A percentile compares a stretch with the other conserved stretches of the same genome.
These are phyloP conservation scores for Tylopilus sp. DNA, from an alignment of 1,284 basidiomycete genomes.

Conservation along the genomic window DNA sequence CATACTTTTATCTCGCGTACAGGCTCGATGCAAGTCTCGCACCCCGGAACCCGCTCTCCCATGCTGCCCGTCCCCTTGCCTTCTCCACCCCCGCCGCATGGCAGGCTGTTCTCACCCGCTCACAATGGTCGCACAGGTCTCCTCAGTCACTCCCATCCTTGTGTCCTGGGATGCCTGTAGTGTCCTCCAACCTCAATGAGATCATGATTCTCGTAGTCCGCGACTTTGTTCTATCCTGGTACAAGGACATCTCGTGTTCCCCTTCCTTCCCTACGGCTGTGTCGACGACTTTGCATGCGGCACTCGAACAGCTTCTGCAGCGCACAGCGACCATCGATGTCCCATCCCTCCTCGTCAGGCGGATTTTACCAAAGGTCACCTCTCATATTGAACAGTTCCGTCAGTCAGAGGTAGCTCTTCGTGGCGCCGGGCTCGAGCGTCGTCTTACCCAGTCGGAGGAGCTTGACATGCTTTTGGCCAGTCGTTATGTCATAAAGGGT, in stretches of 20 bases:
- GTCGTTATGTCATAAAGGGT: slow-evolving; percentile 62
- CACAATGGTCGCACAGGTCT: slow-evolving; percentile 73
- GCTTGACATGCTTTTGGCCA: slow-evolving; percentile 77
- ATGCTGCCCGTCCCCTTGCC: slow-evolving; percentile 62
- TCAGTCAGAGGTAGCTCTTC: slow-evolving; percentile 81
- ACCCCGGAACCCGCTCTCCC: slow-evolving; percentile 37
- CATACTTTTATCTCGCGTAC: slow-evolving; percentile 54
- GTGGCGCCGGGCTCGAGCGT: slow-evolving; percentile 70
- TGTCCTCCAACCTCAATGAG: slow-evolving; percentile 68
- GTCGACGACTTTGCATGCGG: slow-evolving; percentile 68
- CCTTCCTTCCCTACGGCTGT: slow-evolving; percentile 85
- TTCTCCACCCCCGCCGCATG: slow-evolving; percentile 90
- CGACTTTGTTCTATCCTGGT: slow-evolving; percentile 86
- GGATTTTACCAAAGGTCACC: slow-evolving; percentile 82
- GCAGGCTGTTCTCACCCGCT: slow-evolving; percentile 79
- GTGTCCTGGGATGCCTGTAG: slow-evolving; percentile 54
- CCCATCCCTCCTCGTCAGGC: slow-evolving; percentile 73
- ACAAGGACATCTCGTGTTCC: slow-evolving; percentile 75
- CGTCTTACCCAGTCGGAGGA: slow-evolving; percentile 81
- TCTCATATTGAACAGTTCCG: slow-evolving; percentile 86
- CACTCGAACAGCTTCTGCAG: slow-evolving; percentile 54
- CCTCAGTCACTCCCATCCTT: slow-evolving; percentile 60
- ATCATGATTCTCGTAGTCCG: slow-evolving; percentile 74
- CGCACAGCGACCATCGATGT: slow-evolving; percentile 65
- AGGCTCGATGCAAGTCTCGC: slow-evolving; percentile 46